These are phyloP conservation scores for Fraxinus ornus DNA, from an alignment of 305 asterid genomes.

Conservation along the genomic window DNA sequence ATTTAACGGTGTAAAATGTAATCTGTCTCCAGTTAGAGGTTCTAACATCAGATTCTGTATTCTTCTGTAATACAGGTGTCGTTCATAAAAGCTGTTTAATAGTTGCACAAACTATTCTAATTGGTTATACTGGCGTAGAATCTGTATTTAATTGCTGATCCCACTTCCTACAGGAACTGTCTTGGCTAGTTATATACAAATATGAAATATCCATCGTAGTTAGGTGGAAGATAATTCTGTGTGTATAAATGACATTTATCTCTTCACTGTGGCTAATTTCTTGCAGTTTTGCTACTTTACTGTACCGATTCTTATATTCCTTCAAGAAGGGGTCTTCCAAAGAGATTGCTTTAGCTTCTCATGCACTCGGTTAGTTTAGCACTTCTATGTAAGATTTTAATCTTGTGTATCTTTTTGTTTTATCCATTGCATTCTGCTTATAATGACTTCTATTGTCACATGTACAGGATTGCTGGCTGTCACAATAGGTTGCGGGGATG, in stretches of 20 bases:
- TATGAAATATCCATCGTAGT: not conserved
- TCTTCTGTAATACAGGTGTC: not conserved
- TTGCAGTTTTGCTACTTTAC: conserved; percentile 34
- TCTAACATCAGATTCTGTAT: not conserved
- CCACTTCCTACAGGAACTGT: not conserved
- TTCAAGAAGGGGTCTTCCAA: conserved; percentile 33
- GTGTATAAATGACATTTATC: not conserved
- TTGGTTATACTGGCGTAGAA: not conserved
- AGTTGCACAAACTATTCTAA: not conserved
- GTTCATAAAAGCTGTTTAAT: not conserved
- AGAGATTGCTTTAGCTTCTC: conserved; percentile 38
- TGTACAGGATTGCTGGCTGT: conserved; percentile 30
- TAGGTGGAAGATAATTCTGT: not conserved
- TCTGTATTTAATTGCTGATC: not conserved
- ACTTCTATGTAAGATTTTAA: not conserved
- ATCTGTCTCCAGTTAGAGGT: not conserved
- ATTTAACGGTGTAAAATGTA: not conserved
- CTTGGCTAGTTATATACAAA: not conserved
- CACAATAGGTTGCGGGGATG: conserved; percentile 38
- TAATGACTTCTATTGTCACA: not conserved
- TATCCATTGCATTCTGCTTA: not conserved
- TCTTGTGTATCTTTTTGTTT: not conserved
- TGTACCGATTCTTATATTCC: conserved; percentile 32
- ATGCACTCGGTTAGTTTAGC: conserved; percentile 30
- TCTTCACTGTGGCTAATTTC: not conserved